Conservation (phyloP, 306 rosid species). For the Vicia sativa region DNA sequence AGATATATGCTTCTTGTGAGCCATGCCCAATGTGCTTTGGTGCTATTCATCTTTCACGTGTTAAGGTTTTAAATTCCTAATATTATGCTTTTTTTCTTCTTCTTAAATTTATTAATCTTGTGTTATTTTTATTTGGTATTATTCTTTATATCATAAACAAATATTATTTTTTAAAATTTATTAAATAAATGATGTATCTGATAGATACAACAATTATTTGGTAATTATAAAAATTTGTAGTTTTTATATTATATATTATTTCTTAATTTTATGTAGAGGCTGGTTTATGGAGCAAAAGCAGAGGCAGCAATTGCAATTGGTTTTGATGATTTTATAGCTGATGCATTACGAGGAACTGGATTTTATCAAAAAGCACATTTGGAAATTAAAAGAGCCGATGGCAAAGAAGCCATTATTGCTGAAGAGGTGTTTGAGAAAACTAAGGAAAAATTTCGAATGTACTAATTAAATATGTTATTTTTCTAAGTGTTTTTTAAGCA, state of each 20-base stretch:
- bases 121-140: neutral
- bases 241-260: neutral
- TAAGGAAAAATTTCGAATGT: slow-evolving; percentile 75
- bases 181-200: too few species aligned
- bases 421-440: slow-evolving; percentile 96
- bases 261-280: slow-evolving; percentile 56
- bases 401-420: slow-evolving; percentile 78
- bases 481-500: neutral
- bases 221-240: neutral
- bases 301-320: slow-evolving; percentile 98
- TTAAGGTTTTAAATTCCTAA: slow-evolving; percentile 59
- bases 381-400: slow-evolving; percentile 95
- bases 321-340: slow-evolving; percentile 92
- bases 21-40: slow-evolving; percentile 99
- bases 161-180: too few species aligned
- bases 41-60: slow-evolving; percentile 92
- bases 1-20: slow-evolving; percentile 92
- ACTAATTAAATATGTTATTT: slow-evolving; percentile 47
- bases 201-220: too few species aligned
- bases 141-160: too few species aligned
- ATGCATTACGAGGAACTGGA: slow-evolving; percentile 88
- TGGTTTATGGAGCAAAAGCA: slow-evolving; percentile 97
- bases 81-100: neutral
- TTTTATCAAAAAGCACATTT: slow-evolving; percentile 79
- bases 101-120: neutral